Conservation (phyloP, 306 rosid species). For the Cucurbita maxima region DNA sequence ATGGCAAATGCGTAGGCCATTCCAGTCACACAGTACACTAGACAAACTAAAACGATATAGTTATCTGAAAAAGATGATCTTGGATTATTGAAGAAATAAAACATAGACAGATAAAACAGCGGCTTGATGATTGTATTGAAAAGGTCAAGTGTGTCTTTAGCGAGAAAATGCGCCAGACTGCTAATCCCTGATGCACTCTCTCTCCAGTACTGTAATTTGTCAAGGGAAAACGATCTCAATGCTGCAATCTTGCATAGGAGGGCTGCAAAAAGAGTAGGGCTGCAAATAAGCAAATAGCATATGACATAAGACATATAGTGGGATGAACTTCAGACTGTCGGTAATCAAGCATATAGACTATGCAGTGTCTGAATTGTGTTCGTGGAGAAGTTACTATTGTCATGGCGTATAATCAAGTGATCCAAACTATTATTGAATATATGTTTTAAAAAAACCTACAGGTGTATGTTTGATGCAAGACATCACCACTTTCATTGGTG, state of each 20-base stretch:
- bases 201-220: conserved; percentile 30
- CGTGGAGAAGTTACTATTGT: not conserved
- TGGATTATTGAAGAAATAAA: conserved; percentile 26
- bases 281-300: not conserved
- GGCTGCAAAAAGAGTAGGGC: conserved; percentile 15
- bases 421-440: not conserved
- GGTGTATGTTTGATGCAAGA: not conserved
- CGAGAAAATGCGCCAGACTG: conserved; percentile 27
- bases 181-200: conserved; percentile 29
- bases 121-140: conserved; percentile 25
- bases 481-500: not conserved
- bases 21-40: conserved; percentile 26
- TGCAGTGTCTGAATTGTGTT: not conserved
- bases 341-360: not conserved
- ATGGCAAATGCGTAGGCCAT: conserved; percentile 27
- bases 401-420: not conserved
- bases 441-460: not conserved
- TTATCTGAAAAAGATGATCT: conserved; percentile 22
- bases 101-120: conserved; percentile 28
- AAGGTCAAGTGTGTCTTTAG: conserved; percentile 26
- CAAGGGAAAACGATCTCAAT: conserved; percentile 28
- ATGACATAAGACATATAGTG: conserved; percentile 3
- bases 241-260: conserved; percentile 24
- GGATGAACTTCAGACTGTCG: not conserved
- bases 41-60: conserved; percentile 24